Evolutionary conservation across 768 basidiomycete species (phyloP).

Genomic region (Baorangia bicolor): DNA sequence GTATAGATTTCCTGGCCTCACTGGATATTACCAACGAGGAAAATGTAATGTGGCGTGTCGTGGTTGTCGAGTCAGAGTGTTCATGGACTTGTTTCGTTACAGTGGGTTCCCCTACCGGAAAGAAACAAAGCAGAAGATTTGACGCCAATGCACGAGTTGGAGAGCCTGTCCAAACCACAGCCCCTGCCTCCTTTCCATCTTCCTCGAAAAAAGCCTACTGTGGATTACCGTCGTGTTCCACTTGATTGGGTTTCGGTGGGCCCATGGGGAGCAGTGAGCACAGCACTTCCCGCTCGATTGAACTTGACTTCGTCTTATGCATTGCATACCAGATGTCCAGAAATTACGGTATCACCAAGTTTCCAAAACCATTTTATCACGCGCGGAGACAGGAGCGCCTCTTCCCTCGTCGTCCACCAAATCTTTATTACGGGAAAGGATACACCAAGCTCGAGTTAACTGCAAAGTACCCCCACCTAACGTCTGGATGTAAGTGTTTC

Average conservation of each 20-base stretch:
- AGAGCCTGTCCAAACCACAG: background rate
- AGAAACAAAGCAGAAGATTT: constrained; percentile 34
- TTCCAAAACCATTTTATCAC: constrained; percentile 23
- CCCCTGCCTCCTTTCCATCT: constrained; percentile 5
- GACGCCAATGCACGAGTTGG: constrained; percentile 14
- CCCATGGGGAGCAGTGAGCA: constrained; percentile 25
- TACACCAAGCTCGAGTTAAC: constrained; percentile 27
- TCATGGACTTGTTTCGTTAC: constrained; percentile 3
- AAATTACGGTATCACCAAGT: constrained; percentile 14
- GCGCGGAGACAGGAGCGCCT: constrained; percentile 24
- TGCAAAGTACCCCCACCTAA: constrained; percentile 41
- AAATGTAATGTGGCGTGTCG: constrained; percentile 19
- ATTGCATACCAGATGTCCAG: constrained; percentile 9
- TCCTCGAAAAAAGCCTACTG: constrained; percentile 15
- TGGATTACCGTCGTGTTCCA: constrained; percentile 23
- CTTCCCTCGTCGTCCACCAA: constrained; percentile 22
- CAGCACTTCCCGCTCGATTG: background rate
- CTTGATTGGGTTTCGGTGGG: constrained; percentile 13
- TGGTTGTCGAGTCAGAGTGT: background rate
- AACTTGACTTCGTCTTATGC: background rate
- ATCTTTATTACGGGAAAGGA: constrained; percentile 21
- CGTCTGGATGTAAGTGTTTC: constrained; percentile 40
- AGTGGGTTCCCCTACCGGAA: constrained; percentile 29
- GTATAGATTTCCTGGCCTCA: constrained; percentile 21
- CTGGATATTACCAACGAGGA: constrained; percentile 32